phyloP scores from a whole-genome alignment of 441 rosid species.

The Isatis lusitanica region DNA sequence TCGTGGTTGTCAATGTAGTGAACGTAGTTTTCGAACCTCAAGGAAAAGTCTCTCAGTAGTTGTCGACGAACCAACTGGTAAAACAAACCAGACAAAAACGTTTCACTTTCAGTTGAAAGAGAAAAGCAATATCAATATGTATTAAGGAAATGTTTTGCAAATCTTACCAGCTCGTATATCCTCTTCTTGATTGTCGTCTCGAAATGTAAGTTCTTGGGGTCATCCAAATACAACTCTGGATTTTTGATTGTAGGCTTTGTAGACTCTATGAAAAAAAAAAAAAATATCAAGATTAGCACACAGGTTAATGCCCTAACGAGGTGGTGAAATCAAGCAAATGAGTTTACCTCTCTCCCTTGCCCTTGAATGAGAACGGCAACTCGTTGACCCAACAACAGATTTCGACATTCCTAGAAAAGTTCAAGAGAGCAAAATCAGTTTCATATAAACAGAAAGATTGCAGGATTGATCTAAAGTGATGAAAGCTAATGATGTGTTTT shows the following conservation, averaged over 20 bases:
- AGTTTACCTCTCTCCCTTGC: neutral
- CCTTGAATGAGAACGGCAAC: neutral
- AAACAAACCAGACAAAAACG: constrained; percentile 6
- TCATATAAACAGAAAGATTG: neutral
- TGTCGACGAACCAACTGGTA: constrained; percentile 13
- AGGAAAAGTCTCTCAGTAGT: constrained; percentile 1
- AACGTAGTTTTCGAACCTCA: neutral
- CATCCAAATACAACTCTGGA: constrained; percentile 20
- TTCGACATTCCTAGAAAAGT: neutral
- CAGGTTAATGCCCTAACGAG: neutral
- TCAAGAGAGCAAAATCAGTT: neutral
- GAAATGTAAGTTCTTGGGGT: constrained; percentile 19
- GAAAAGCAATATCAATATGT: neutral
- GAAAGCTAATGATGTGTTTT: neutral
- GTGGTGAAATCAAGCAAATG: neutral
- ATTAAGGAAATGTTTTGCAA: neutral
- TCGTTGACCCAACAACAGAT: neutral
- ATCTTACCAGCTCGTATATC: constrained; percentile 20
- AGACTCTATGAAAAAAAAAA: neutral
- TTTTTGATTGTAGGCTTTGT: neutral
- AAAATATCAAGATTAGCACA: neutral
- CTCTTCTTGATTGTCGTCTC: constrained; percentile 20
- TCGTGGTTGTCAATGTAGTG: constrained; percentile 10
- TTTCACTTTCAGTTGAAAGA: neutral
- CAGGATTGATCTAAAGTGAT: neutral